Evolutionary conservation across 2,329 filamentous ascomycete genomes (phyloP), one percentile per base, ranked within the genome.

Genomic region (Verticillium isaacii): DNA sequence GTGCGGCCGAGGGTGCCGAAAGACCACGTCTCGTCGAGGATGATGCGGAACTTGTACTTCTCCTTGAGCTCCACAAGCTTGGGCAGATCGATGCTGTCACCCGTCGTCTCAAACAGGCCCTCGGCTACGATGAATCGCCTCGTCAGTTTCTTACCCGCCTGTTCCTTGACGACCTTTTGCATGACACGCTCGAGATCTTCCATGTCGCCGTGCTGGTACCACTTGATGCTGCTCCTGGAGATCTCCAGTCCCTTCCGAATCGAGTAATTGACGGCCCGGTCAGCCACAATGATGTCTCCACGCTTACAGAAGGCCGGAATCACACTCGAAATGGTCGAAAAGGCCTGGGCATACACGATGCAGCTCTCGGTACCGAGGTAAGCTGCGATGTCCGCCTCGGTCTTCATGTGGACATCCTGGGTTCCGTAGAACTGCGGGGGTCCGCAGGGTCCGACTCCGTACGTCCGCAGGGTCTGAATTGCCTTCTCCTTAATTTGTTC

Each of bases 341-440:
- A 98, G 4, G 93, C 89, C 73, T 99, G 95, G 0, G 95, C 91
- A 72, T 99, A 99, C 63, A 99, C 88, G 68, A 99, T 98, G 72
- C 92, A 96, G 36, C 90, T 89, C 60, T 93, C 88, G 1, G 91
- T 92, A 29, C 95, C 95, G 32, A 99, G 78, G 73, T 94, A 96
- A 11, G 90, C 85, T 29, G 95, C 93, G 71, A 99, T 93, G 73
- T 98, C 94, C 61, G 91, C 87, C 78, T 99, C 95, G 17, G 92
- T 93, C 80, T 96, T 95, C 86, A 97, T 94, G 76, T 99, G 95
- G 56, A 98, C 93, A 77, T 99, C 95, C 75, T 98, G 94, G 36
- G 93, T 99, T 66, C 93, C 95, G 78, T 99, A 99, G 79, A 99
- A 99, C 66, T 96, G 93, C 6, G 95, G 95, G 19, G 95, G 95